phyloP scores from a whole-genome alignment of 805 yeast genomes.

The Cyberlindnera saturnus region DNA sequence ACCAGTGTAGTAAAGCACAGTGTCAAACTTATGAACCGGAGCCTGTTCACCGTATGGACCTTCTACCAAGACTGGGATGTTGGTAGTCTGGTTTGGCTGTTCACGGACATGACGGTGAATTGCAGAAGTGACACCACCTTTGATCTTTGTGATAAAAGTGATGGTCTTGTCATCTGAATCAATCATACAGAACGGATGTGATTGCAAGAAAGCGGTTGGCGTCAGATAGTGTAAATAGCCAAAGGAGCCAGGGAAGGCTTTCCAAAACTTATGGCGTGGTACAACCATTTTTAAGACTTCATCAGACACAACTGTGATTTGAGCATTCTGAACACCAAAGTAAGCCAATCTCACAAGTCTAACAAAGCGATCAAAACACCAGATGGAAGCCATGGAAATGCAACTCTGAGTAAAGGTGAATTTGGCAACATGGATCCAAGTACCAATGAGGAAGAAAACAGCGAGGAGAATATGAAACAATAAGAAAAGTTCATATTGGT shows the following conservation, averaged over 20 bases:
- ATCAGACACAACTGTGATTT: conserved; percentile 27
- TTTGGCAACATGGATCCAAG: conserved; percentile 51
- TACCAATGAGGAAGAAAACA: conserved; percentile 41
- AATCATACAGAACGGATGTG: conserved; percentile 66
- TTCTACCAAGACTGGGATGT: conserved; percentile 40
- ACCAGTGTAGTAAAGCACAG: conserved; percentile 40
- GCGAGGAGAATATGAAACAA: conserved; percentile 52
- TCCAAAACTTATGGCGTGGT: conserved; percentile 41
- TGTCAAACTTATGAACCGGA: conserved; percentile 33
- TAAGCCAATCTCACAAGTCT: conserved; percentile 26
- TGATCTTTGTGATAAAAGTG: conserved; percentile 42
- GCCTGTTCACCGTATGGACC: conserved; percentile 53
- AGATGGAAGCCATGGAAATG: conserved; percentile 29
- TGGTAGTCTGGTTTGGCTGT: conserved; percentile 20
- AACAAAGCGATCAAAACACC: conserved; percentile 47
- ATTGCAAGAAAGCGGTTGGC: conserved; percentile 53
- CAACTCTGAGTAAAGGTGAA: conserved; percentile 46
- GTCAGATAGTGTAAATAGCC: conserved; percentile 53
- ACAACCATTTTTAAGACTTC: conserved; percentile 37
- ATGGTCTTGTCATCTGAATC: conserved; percentile 34
- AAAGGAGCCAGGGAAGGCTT: conserved; percentile 25
- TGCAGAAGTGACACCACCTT: conserved; percentile 43
- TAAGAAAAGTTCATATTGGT: conserved; percentile 56
- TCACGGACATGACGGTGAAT: conserved; percentile 24
- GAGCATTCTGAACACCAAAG: conserved; percentile 22